Conservation (phyloP, 441 rosid genomes). For the Arabidopsis hybrid region DNA sequence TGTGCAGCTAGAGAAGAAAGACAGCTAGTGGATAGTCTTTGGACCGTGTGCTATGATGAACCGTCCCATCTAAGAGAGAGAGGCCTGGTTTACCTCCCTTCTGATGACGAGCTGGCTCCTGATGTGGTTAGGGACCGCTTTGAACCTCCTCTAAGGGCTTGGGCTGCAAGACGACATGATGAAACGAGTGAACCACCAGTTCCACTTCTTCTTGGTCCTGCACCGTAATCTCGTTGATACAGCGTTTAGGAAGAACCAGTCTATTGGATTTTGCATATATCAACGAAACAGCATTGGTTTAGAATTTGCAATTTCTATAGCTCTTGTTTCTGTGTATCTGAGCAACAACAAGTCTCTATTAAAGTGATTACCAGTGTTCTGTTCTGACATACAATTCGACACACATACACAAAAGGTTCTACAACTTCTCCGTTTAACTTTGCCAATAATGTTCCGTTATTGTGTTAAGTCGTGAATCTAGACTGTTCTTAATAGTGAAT, state of each 20-base stretch:
- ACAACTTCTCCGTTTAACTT: background rate
- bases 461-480: background rate
- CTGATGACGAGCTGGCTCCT: constrained; percentile 69
- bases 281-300: background rate
- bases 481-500: background rate
- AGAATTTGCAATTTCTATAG: background rate
- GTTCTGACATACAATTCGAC: background rate
- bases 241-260: background rate
- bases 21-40: constrained; percentile 71
- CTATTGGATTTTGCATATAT: background rate
- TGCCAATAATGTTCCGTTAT: background rate
- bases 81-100: constrained; percentile 76
- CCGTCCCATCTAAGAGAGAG: constrained; percentile 67
- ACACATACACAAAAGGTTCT: background rate
- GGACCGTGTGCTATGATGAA: constrained; percentile 66
- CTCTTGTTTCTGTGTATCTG: background rate
- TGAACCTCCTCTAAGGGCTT: constrained; percentile 77
- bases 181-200: constrained; percentile 45
- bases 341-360: background rate
- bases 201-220: constrained; percentile 63
- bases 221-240: constrained; percentile 21
- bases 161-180: constrained; percentile 54
- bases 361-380: background rate
- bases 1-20: constrained; percentile 82
- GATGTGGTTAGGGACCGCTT: constrained; percentile 75